A percentile compares a stretch with the other conserved stretches of the same genome.
These are phyloP conservation scores for Effrenium voratum DNA, from an alignment of 73 alveolate genomes.

Conservation along the genomic window DNA sequence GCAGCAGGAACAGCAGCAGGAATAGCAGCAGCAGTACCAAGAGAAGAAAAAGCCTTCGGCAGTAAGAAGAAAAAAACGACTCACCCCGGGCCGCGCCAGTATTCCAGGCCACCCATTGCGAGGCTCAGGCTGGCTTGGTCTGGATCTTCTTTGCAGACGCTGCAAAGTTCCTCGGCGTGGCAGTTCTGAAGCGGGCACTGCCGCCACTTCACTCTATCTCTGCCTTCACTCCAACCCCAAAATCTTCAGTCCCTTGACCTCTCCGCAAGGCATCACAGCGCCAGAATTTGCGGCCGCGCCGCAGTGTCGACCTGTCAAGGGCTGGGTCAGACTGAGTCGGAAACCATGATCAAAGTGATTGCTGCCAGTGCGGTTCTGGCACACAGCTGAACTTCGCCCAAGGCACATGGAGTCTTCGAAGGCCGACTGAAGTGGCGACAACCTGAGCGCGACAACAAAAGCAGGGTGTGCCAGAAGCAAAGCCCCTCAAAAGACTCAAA, in stretches of 20 bases:
- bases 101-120: not conserved
- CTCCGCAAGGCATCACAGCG: not conserved
- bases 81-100: too few species aligned
- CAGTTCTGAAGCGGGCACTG: not conserved
- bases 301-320: conserved; percentile 59
- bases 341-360: not conserved
- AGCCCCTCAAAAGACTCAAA: too few species aligned
- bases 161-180: conserved; percentile 55
- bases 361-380: not conserved
- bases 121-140: conserved; percentile 58
- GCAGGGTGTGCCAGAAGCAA: too few species aligned
- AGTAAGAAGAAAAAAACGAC: not conserved
- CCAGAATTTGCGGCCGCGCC: conserved; percentile 32
- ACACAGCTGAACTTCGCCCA: not conserved
- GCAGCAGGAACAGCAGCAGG: not conserved
- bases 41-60: not conserved
- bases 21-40: too few species aligned
- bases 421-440: conserved; percentile 71
- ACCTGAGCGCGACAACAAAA: too few species aligned
- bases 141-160: conserved; percentile 92
- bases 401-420: conserved; percentile 52
- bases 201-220: not conserved
- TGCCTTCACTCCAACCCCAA: not conserved
- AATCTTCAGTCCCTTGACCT: not conserved
- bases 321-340: not conserved